These are phyloP conservation scores for Phytophthora foliorum DNA, from an alignment of 352 stramenopile genomes.

Conservation along the genomic window DNA sequence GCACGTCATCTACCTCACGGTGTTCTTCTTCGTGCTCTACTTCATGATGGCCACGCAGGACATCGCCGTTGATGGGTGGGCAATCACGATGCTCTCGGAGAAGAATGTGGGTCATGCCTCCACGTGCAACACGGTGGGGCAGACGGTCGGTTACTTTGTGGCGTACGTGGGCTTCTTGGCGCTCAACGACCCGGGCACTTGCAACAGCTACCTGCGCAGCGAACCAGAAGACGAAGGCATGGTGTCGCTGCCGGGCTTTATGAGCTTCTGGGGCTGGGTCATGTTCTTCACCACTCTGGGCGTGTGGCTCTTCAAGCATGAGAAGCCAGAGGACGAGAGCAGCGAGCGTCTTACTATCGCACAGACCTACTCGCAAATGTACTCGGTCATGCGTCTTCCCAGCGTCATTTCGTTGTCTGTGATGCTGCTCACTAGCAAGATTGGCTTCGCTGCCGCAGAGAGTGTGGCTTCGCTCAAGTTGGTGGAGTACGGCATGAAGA, in stretches of 20 bases:
- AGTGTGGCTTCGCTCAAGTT: constrained; percentile 94
- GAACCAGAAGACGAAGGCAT: constrained; percentile 76
- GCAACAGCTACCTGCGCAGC: constrained; percentile 90
- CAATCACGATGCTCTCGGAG: constrained; percentile 98
- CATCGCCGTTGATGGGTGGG: constrained; percentile 99
- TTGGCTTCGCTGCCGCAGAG: constrained; percentile 93
- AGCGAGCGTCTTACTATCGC: constrained; percentile 84
- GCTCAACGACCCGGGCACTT: constrained; percentile 95
- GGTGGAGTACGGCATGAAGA: constrained; percentile 92
- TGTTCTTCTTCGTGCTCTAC: constrained; percentile 98
- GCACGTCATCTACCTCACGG: constrained; percentile 94
- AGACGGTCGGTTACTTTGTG: constrained; percentile 98
- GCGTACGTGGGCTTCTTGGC: constrained; percentile 99
- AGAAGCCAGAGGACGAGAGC: constrained; percentile 64
- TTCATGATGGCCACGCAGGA: constrained; percentile 99
- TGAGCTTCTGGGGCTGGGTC: constrained; percentile 94
- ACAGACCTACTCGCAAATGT: constrained; percentile 94
- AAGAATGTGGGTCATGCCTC: constrained; percentile 97
- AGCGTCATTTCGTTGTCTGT: constrained; percentile 88
- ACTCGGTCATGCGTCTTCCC: constrained; percentile 85
- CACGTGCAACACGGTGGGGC: constrained; percentile 97
- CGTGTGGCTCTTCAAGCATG: constrained; percentile 94
- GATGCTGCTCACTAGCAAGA: constrained; percentile 94
- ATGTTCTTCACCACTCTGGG: constrained; percentile 94
- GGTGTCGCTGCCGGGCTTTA: constrained; percentile 90